These are phyloP conservation scores for Salvia rosmarinus DNA, from an alignment of 257 asterid species.

Conservation along the genomic window DNA sequence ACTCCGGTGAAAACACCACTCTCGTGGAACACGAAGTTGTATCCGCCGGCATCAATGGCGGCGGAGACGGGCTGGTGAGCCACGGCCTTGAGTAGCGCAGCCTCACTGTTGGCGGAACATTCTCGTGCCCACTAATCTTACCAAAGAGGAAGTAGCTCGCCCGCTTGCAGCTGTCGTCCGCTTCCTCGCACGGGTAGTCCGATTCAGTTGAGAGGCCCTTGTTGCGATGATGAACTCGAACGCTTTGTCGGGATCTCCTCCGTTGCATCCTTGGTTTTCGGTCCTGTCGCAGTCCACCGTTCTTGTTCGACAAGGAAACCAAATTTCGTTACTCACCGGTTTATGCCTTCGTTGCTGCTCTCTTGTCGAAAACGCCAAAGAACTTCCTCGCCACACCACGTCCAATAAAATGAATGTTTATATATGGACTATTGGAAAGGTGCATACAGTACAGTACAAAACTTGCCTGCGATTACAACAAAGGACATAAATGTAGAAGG, in stretches of 20 bases:
- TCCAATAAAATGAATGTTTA: too few species aligned
- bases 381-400: too few species aligned
- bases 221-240: slow-evolving; percentile 42
- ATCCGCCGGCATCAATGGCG: slow-evolving; percentile 24
- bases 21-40: slow-evolving; percentile 25
- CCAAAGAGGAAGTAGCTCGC: slow-evolving; percentile 21
- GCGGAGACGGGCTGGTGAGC: too few species aligned
- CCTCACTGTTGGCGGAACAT: slow-evolving; percentile 46
- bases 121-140: slow-evolving; percentile 42
- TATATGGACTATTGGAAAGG: too few species aligned
- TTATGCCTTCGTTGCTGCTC: slow-evolving; percentile 56
- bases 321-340: slow-evolving; percentile 39
- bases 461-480: too few species aligned
- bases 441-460: too few species aligned
- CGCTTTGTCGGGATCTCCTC: slow-evolving; percentile 41
- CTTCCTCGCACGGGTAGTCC: slow-evolving; percentile 43
- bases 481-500: too few species aligned
- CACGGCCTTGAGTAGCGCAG: slow-evolving; percentile 27
- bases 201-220: slow-evolving; percentile 43
- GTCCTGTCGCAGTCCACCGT: too few species aligned
- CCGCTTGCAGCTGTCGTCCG: slow-evolving; percentile 42
- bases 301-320: slow-evolving; percentile 50
- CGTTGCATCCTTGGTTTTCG: slow-evolving; percentile 42
- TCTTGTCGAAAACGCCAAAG: slow-evolving; percentile 54
- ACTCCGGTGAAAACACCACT: slow-evolving; percentile 34